Percentiles rank a stretch among this genome's conserved stretches.
These are phyloP conservation scores for Fusarium secorum DNA, from an alignment of 2,329 filamentous ascomycete species.

Conservation along the genomic window DNA sequence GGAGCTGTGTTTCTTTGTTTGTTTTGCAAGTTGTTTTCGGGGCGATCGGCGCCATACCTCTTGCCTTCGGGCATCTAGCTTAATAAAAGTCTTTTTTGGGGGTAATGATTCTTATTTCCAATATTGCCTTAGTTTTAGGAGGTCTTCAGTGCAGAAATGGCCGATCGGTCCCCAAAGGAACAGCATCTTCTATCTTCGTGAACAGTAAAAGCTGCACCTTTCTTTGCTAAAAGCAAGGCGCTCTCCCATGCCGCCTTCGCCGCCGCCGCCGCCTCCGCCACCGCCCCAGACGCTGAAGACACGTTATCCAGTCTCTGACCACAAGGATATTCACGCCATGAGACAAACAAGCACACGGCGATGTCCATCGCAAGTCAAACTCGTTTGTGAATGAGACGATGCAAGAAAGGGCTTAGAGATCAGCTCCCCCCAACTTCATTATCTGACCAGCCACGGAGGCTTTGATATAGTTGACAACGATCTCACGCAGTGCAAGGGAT, in stretches of 20 bases:
- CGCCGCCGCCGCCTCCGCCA: accelerated
- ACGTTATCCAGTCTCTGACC: background rate
- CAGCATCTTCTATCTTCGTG: background rate
- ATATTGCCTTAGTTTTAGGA: background rate
- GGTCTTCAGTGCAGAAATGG: background rate
- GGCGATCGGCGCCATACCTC: accelerated
- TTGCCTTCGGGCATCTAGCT: background rate
- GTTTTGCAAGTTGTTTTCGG: background rate
- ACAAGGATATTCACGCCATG: accelerated
- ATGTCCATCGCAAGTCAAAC: accelerated
- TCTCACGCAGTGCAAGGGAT: accelerated
- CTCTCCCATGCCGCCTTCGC: background rate
- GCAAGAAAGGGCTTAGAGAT: background rate
- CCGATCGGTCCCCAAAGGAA: accelerated
- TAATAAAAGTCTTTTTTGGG: background rate
- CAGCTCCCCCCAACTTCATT: background rate
- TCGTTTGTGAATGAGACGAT: background rate
- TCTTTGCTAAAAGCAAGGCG: background rate
- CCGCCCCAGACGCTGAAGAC: background rate
- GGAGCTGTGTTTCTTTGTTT: background rate
- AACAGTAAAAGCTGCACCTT: background rate
- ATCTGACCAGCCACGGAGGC: background rate
- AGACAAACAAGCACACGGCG: background rate
- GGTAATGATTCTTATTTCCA: background rate
- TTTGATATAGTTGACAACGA: background rate